These are phyloP conservation scores for Botrytis byssoidea DNA, from an alignment of 2,329 filamentous ascomycete species.

Conservation along the genomic window DNA sequence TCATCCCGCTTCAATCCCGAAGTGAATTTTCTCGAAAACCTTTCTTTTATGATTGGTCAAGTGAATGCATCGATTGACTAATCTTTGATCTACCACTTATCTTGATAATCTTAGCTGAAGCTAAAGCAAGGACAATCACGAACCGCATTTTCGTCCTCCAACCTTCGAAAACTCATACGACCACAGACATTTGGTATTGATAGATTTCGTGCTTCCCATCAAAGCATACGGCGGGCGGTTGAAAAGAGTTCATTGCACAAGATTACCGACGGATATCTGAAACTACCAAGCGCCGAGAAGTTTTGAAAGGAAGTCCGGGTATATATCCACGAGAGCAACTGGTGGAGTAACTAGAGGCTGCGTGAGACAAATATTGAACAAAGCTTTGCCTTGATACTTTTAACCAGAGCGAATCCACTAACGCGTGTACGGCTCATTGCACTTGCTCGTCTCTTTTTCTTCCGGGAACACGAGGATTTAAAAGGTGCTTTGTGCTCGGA, in stretches of 20 bases:
- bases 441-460: background rate
- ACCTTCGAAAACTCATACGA: background rate
- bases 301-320: background rate
- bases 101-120: constrained; percentile 7
- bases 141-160: background rate
- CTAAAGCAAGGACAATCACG: background rate
- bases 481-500: background rate
- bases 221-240: background rate
- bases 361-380: background rate
- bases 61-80: background rate
- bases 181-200: background rate
- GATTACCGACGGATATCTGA: background rate
- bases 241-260: background rate
- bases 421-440: background rate
- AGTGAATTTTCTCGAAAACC: background rate
- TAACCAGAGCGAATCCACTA: background rate
- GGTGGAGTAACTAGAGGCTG: background rate
- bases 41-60: background rate
- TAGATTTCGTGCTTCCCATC: background rate
- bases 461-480: background rate
- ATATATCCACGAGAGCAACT: background rate
- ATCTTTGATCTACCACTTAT: constrained; percentile 4
- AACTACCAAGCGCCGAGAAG: background rate
- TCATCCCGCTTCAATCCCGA: background rate
- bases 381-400: background rate